Percentiles rank a stretch among this genome's conserved stretches.
These are phyloP conservation scores for Phanerochaete sordida DNA, from an alignment of 768 basidiomycete species.

Conservation along the genomic window DNA sequence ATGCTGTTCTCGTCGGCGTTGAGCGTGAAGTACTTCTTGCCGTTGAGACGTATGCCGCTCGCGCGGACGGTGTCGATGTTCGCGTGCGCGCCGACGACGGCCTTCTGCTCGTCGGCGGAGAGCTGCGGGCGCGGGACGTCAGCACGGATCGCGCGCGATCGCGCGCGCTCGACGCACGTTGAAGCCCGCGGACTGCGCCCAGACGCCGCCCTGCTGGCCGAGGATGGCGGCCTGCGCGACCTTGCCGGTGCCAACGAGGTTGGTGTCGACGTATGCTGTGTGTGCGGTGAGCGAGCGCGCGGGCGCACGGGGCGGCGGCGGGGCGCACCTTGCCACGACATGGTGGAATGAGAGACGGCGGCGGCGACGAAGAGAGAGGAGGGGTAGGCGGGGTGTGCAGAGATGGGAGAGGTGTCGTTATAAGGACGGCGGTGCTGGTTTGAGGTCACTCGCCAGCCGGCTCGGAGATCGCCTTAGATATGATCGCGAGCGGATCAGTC, in stretches of 20 bases:
- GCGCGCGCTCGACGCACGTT: slow-evolving; percentile 36
- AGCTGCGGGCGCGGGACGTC: slow-evolving; percentile 40
- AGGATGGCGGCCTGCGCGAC: slow-evolving; percentile 76
- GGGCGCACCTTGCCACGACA: slow-evolving; percentile 71
- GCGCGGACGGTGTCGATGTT: slow-evolving; percentile 40
- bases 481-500: slow-evolving; percentile 6
- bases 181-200: slow-evolving; percentile 65
- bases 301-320: not conserved
- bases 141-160: not conserved
- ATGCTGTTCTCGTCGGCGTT: slow-evolving; percentile 47
- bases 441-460: not conserved
- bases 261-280: slow-evolving; percentile 77
- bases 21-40: slow-evolving; percentile 74
- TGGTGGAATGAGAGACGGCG: slow-evolving; percentile 21
- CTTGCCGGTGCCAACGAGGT: slow-evolving; percentile 72
- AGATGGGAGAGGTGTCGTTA: slow-evolving; percentile 2
- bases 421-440: slow-evolving; percentile 6
- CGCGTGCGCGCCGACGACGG: slow-evolving; percentile 45
- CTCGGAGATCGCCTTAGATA: slow-evolving; percentile 17
- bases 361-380: slow-evolving; percentile 6
- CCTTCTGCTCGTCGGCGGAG: slow-evolving; percentile 58
- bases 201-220: slow-evolving; percentile 71
- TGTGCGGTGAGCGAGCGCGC: not conserved
- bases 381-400: too few relatives aligned
- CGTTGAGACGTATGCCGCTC: slow-evolving; percentile 59